A percentile compares a stretch with the other conserved stretches of the same genome.
Evolutionary conservation across 495 filamentous ascomycete species (phyloP).

Genomic region (Daldinia loculata): DNA sequence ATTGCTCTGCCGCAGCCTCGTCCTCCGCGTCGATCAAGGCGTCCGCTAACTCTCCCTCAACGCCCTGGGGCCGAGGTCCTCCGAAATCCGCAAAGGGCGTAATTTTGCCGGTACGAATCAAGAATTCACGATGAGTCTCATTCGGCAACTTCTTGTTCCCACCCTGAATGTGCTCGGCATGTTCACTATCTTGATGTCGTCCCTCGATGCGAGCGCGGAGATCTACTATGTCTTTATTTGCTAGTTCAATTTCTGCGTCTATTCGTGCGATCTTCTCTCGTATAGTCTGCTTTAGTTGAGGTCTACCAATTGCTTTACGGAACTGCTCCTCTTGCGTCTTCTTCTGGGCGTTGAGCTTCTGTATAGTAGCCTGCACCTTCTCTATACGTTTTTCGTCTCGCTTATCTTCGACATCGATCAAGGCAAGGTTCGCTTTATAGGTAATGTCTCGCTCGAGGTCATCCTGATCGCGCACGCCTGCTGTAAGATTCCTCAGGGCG

Average conservation of each 20-base stretch:
- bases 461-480: slow-evolving; percentile 82
- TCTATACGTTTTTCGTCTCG: slow-evolving; percentile 86
- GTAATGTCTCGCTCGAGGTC: slow-evolving; percentile 82
- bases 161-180: slow-evolving; percentile 52
- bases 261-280: slow-evolving; percentile 70
- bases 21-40: slow-evolving; percentile 79
- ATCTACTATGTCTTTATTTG: slow-evolving; percentile 75
- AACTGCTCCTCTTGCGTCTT: slow-evolving; percentile 55
- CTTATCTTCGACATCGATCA: slow-evolving; percentile 86
- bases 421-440: slow-evolving; percentile 74
- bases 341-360: slow-evolving; percentile 57
- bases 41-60: slow-evolving; percentile 70
- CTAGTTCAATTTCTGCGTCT: slow-evolving; percentile 65
- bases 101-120: slow-evolving; percentile 96
- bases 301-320: slow-evolving; percentile 49
- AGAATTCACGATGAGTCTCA: slow-evolving; percentile 85
- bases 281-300: slow-evolving; percentile 54
- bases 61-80: slow-evolving; percentile 59
- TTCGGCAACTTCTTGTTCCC: slow-evolving; percentile 65
- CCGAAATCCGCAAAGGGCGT: slow-evolving; percentile 87
- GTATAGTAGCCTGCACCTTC: slow-evolving; percentile 70
- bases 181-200: slow-evolving; percentile 63
- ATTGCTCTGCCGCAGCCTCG: slow-evolving; percentile 57
- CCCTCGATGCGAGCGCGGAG: slow-evolving; percentile 82
- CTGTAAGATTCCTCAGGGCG: slow-evolving; percentile 72